phyloP scores from a whole-genome alignment of 306 rosid genomes.

The Rosa rugosa region DNA sequence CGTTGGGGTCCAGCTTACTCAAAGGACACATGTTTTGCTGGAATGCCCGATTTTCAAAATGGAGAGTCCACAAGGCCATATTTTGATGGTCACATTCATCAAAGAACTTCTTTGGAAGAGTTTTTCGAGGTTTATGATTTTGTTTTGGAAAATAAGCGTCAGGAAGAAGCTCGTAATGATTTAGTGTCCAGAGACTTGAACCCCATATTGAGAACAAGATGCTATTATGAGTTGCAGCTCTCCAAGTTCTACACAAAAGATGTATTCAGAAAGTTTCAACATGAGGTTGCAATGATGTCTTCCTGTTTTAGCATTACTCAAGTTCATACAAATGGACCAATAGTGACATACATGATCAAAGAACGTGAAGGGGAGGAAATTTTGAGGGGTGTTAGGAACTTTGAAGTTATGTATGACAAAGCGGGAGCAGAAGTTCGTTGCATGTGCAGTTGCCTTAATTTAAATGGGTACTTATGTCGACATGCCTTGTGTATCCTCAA shows the following conservation, averaged over 20 bases:
- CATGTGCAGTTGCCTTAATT: constrained; percentile 77
- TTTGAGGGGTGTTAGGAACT: constrained; percentile 41
- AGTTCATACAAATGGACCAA: constrained; percentile 59
- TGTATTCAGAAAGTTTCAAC: constrained; percentile 75
- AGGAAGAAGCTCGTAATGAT: constrained; percentile 67
- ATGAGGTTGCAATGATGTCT: constrained; percentile 72
- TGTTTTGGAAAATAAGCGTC: constrained; percentile 53
- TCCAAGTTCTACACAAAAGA: constrained; percentile 69
- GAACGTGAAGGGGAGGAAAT: constrained; percentile 60
- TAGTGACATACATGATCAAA: constrained; percentile 63
- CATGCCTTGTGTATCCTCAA: constrained; percentile 80
- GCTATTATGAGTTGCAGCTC: constrained; percentile 79
- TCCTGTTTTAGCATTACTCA: constrained; percentile 67
- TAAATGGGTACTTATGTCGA: constrained; percentile 87
- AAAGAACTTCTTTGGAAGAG: constrained; percentile 73
- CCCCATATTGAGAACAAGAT: constrained; percentile 57
- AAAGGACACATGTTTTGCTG: constrained; percentile 82
- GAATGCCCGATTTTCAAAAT: constrained; percentile 54
- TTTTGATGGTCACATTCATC: constrained; percentile 63
- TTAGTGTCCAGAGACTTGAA: constrained; percentile 59
- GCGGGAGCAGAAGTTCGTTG: constrained; percentile 76
- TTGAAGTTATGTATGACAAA: constrained; percentile 81
- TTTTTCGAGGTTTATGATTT: constrained; percentile 57
- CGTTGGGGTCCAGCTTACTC: constrained; percentile 81
- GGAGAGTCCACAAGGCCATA: constrained; percentile 54